Conservation (phyloP, 2,329 filamentous ascomycete species). For the Neofusicoccum laricinum region DNA sequence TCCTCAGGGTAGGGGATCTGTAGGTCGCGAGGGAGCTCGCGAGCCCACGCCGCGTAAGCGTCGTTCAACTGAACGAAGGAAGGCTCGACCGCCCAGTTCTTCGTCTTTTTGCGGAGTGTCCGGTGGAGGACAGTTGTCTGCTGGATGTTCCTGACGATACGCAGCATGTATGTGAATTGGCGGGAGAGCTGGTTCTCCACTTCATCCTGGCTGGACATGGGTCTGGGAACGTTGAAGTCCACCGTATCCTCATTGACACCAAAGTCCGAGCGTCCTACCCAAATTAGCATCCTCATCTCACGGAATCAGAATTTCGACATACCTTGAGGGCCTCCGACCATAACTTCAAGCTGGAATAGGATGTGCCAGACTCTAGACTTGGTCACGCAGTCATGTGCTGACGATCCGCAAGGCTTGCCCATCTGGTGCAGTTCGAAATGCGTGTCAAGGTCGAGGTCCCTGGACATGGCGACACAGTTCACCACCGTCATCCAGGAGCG, state of each 20-base stretch:
- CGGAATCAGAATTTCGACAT: conserved; percentile 22
- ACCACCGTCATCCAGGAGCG: conserved; percentile 96
- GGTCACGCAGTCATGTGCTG: conserved; percentile 71
- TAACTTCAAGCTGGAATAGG: conserved; percentile 79
- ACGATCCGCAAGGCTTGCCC: conserved; percentile 67
- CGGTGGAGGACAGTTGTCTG: conserved; percentile 73
- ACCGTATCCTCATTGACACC: conserved; percentile 72
- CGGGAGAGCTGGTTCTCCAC: conserved; percentile 75
- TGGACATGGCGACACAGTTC: conserved; percentile 87
- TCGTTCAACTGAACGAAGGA: conserved; percentile 78
- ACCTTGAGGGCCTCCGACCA: conserved; percentile 95
- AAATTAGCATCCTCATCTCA: conserved; percentile 15
- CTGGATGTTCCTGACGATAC: conserved; percentile 74
- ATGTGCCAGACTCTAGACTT: conserved; percentile 90
- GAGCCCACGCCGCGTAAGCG: conserved; percentile 71
- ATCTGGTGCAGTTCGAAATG: conserved; percentile 76
- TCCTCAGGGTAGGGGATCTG: conserved; percentile 74
- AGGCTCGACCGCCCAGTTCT: conserved; percentile 85
- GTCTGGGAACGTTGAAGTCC: conserved; percentile 66
- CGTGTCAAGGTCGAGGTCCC: conserved; percentile 85
- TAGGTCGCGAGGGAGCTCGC: conserved; percentile 74
- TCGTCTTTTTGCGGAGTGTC: conserved; percentile 68
- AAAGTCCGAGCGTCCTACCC: conserved; percentile 68
- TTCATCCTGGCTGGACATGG: conserved; percentile 66
- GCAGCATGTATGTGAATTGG: conserved; percentile 78